A percentile compares a stretch with the other conserved stretches of the same genome.
These are phyloP conservation scores for Cocos nucifera DNA, from an alignment of 176 grass and related monocot species.

Conservation along the genomic window DNA sequence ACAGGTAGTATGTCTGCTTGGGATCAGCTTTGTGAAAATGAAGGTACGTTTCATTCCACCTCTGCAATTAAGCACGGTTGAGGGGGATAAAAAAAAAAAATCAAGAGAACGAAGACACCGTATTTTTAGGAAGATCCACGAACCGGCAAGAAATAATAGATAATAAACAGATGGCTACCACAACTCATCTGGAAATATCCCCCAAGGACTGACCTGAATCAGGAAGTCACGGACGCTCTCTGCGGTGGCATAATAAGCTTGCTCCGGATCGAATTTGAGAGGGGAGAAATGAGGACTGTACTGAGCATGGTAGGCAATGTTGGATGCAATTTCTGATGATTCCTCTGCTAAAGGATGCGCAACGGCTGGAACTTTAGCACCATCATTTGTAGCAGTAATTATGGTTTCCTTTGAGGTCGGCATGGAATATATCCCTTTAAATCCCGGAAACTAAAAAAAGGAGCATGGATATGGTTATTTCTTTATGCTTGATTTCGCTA, in stretches of 20 bases:
- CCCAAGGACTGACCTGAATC: conserved; percentile 41
- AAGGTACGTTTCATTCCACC: conserved; percentile 90
- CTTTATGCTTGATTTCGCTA: too few species aligned
- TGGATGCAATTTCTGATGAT: conserved; percentile 56
- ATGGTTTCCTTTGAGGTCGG: conserved; percentile 16
- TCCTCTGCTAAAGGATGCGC: conserved; percentile 58
- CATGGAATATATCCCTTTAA: conserved; percentile 12
- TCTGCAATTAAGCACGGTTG: conserved; percentile 25
- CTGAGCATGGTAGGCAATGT: conserved; percentile 65
- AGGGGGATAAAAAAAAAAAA: background rate
- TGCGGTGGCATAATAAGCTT: conserved; percentile 83
- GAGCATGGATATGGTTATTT: too few species aligned
- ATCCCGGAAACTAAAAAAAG: too few species aligned
- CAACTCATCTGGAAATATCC: background rate
- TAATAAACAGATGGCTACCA: background rate
- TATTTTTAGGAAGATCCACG: too few species aligned
- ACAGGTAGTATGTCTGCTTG: conserved; percentile 98
- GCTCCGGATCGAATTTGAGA: conserved; percentile 67
- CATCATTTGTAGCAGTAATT: conserved; percentile 4
- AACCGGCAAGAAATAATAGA: background rate
- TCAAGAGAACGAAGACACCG: too few species aligned
- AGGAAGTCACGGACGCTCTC: conserved; percentile 84
- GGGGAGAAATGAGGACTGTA: conserved; percentile 83
- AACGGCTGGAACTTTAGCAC: conserved; percentile 44
- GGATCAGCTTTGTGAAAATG: conserved; percentile 94